Percentiles rank a stretch among this genome's conserved stretches.
Evolutionary conservation across 2,329 filamentous ascomycete species (phyloP).

Genomic region (Cytospora piceicola): DNA sequence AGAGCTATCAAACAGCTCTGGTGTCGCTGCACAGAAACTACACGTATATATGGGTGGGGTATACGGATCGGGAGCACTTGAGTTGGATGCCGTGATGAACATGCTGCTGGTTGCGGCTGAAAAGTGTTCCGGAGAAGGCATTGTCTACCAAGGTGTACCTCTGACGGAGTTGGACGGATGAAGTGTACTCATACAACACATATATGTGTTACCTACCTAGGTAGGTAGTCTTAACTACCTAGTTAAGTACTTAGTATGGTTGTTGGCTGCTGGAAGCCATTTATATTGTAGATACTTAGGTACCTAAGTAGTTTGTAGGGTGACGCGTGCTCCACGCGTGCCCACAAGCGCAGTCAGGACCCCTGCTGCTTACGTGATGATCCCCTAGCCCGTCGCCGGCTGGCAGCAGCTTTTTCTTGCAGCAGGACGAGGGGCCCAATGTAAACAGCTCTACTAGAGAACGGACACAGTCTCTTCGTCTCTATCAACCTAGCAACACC

Average conservation of each 20-base stretch:
- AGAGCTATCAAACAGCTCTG: background rate
- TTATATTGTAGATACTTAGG: background rate
- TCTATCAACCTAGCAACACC: background rate
- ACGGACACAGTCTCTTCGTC: background rate
- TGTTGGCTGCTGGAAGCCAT: too few species aligned
- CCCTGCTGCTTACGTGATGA: constrained; percentile 4
- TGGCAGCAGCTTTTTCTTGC: constrained; percentile 25
- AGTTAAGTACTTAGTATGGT: too few species aligned
- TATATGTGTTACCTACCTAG: too few species aligned
- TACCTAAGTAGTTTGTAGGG: too few species aligned
- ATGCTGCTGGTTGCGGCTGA: background rate
- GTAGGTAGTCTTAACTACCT: too few species aligned
- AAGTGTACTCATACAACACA: background rate
- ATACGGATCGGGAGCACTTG: background rate
- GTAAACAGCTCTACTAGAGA: constrained; percentile 12
- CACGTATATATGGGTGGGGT: background rate
- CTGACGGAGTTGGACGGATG: background rate
- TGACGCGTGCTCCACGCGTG: constrained; percentile 1
- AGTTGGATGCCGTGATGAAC: background rate
- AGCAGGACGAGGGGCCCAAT: constrained; percentile 18
- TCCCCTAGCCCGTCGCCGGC: constrained; percentile 1
- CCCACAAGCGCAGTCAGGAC: background rate
- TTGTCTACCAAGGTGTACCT: background rate
- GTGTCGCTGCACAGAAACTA: background rate
- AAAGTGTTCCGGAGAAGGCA: background rate